Base-by-base conservation (phyloP, 2,329 filamentous ascomycete genomes). In the Pestalotiopsis sp. region DNA sequence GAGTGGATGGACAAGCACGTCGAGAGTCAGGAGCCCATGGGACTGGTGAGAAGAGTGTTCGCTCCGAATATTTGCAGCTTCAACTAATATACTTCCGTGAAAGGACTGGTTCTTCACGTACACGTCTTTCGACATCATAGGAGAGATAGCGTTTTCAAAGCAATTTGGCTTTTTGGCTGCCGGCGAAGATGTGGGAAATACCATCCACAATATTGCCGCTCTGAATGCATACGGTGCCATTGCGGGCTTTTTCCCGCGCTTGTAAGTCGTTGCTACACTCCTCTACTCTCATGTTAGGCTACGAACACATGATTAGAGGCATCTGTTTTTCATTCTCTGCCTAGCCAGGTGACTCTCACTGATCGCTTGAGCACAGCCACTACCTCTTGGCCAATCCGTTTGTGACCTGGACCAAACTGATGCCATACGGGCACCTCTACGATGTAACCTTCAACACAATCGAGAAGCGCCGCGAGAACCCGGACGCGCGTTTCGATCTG, bases 91-190 rank as follows among this genome's bases (percentile, higher is more conserved):
- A 2, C 23, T 20, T 23, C 9, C 31, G 17, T 6, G 31, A 36
- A 23, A 64, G 56, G 70, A 64, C 64, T 67, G 59, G 27, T 70
- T 68, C 66, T 65, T 70, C 56, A 65, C 66, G 6, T 70, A 69
- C 56, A 75, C 72, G 57, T 73, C 74, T 6, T 76, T 76, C 58
- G 75, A 78, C 68, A 72, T 74, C 23, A 69, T 75, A 14, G 75
- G 75, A 7, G 75, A 77, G 60, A 69, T 76, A 20, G 71, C 72
- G 12, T 77, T 76, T 58, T 74, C 73, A 1, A 73, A 72, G 60
- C 67, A 69, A 38, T 73, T 78, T 58, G 75, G 76, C 17, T 78
- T 77, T 58, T 65, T 78, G 12, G 70, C 74, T 27, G 63, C 71
- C 9, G 76, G 70, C 2, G 65, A 63, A 13, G 75, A 78, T 62